Base-by-base conservation (phyloP, 192 early-diverging fungal species). In the Geranomyces variabilis region DNA sequence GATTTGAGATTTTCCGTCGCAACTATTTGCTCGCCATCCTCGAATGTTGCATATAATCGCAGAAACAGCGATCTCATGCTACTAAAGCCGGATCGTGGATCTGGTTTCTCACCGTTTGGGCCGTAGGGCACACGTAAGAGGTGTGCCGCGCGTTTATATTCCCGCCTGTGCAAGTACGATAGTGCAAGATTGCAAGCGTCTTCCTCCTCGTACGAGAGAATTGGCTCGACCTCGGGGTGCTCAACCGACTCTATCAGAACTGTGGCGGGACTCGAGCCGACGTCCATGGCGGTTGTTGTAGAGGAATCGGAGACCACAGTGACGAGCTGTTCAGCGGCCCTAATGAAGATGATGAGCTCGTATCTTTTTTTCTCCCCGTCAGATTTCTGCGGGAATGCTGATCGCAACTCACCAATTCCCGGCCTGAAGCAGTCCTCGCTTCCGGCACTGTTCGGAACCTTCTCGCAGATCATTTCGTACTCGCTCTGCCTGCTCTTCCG, bases 11-110 rank as follows among this genome's bases (percentile, higher is more conserved):
- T 31, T 19, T 19, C n/a, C 58, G 53, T 51, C 19, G 60, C 66
- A 44, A 24, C 30, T 43, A 12, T 67, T 43, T 51, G 17, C 34
- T 36, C 28, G 19, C 67, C 31, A 72, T 31, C 4, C 9, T 43
- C 8, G 17, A 60, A 60, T 7, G 79, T 86, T 14, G 93, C 76
- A 73, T 97, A 97, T 19, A 93, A 75, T 69, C 88, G 77, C n/a
- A 96, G 75, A 78, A 96, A 97, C 56, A 77, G 64, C 2, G 87
- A 83, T 48, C 85, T 82, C 12, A 81, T 74, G 26, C 58, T 60
- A 26, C 28, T 10, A 26, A 31, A 60, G 8, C 58, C 58, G 3
- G n/a, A 24, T 7, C 51, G 19, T 53, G 51, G 51, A 9, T n/a
- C 19, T 24, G 51, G n/a, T 28, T 6, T 6, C 8, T 60, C 29